Base-by-base conservation (phyloP, 495 filamentous ascomycete species). In the Xanthoparmelia taractica region DNA sequence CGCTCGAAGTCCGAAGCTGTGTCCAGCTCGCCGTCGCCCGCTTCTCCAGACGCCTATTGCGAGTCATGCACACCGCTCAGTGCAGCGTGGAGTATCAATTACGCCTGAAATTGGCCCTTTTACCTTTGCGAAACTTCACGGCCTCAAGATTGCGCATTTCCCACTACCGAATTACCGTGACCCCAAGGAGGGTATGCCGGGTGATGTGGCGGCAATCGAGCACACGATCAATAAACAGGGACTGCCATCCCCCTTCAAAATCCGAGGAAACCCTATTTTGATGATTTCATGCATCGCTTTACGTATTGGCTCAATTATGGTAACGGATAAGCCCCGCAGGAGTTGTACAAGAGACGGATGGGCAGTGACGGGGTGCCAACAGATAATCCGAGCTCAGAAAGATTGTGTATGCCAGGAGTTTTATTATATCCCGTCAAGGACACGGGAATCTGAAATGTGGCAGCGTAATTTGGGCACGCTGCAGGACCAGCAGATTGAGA, bases 21-120 rank as follows among this genome's bases (percentile, higher is more conserved):
- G n/a, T 33, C 5, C 33, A 31, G 60, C 36, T 34, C 37, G 58
- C 58, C 38, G 23, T 60, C 40, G 43, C 29, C 41, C 41, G 41
- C 20, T 45, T 45, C 41, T 45, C 41, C 18, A 20, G 41, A 45
- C 41, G 41, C 8, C 18, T 45, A 20, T n/a, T 45, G 18, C 17
- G 41, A 4, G 20, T 45, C 8, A 45, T 45, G 41, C 41, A 45
- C 41, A n/a, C 41, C 15, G n/a, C 41, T 4, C 41, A 45, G 41
- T 45, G 41, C 41, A 45, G 41, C 15, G n/a, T 45, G 41, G 41
- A 18, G 41, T 45, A 45, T 45, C 41, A 3, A 45, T 45, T 15
- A 45, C 41, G 41, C 41, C 41, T 15, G 41, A 45, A n/a, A 45
- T 45, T 8, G 41, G 41, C 2, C 41, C 41, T 20, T 45, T 45